Conservation (phyloP, 805 yeast genomes). For the Scheffersomyces coipomensis region DNA sequence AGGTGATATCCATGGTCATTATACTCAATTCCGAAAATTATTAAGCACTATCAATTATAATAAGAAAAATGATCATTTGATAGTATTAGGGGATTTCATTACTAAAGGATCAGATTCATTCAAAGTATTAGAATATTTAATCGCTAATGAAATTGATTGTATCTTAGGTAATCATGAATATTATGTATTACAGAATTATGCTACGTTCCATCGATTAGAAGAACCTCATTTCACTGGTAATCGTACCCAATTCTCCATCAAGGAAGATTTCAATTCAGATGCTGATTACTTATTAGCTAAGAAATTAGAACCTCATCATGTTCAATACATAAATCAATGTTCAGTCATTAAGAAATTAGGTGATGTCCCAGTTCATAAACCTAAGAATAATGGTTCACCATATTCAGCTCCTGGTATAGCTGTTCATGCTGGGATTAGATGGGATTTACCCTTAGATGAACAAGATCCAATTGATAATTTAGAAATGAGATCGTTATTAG, state of each 20-base stretch:
- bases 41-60: constrained; percentile 50
- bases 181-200: constrained; percentile 63
- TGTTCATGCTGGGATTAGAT: constrained; percentile 80
- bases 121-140: constrained; percentile 63
- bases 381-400: constrained; percentile 15
- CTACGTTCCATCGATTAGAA: constrained; percentile 52
- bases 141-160: constrained; percentile 61
- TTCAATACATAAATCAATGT: constrained; percentile 58
- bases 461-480: constrained; percentile 65
- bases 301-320: constrained; percentile 57
- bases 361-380: constrained; percentile 45
- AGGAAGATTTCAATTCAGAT: constrained; percentile 25
- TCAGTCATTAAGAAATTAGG: constrained; percentile 66
- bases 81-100: constrained; percentile 81
- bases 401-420: constrained; percentile 45
- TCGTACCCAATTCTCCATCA: constrained; percentile 2
- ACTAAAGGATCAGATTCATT: constrained; percentile 80
- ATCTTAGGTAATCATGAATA: constrained; percentile 90
- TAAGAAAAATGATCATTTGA: constrained; percentile 51
- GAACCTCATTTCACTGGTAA: constrained; percentile 23
- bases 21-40: constrained; percentile 50
- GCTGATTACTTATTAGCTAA: constrained; percentile 49
- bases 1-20: constrained; percentile 90
- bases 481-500: constrained; percentile 67
- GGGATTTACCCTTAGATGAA: constrained; percentile 56